Evolutionary conservation across 2,329 filamentous ascomycete species (phyloP), one percentile per base, ranked within the genome.

Genomic region (Colletotrichum sp.): DNA sequence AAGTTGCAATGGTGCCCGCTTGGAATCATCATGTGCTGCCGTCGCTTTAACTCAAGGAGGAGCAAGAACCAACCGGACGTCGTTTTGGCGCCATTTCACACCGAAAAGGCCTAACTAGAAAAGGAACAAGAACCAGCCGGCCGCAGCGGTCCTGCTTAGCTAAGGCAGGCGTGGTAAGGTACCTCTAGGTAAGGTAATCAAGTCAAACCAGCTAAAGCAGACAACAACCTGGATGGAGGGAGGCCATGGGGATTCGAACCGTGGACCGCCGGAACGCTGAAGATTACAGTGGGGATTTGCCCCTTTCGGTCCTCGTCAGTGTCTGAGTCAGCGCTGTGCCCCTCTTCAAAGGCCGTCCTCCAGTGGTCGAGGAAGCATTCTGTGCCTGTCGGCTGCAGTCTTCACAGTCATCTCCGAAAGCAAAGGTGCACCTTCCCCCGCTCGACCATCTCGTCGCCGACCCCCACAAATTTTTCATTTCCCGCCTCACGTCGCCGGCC

Each of bases 361-460:
- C 39, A 44, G 39, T 44, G 39, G 39, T 44, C 39, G 39, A 44
- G 39, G 18, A 2, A 44, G 39, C 9, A 3, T 44, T 44, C 18
- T 44, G 5, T n/a, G 39, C 8, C 52, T 26, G 24, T 60, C 24
- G 18, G 32, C 32, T 28, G 52, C 26, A 44, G 24, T 36, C 57
- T 32, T 22, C 59, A 48, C 44, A 22, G n/a, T 39, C 22, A 39
- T 28, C 60, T 39, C 22, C 57, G 15, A 30, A 60, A 60, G 18
- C 48, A 75, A 75, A 75, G 62, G 68, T 28, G 59, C 74, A 65
- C 66, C 39, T 71, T 79, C 82, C 80, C 81, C 82, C 81, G 81
- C 81, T 83, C 81, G 82, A 81, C 82, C 82, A 83, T 70, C 74
- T 71, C 79, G 75, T 80, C 72, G 71, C 72, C 36, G 59, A 71